Percentiles rank a stretch among this genome's conserved stretches.
Conservation (phyloP, 2,329 filamentous ascomycete species). For the Scedosporium boydii region DNA sequence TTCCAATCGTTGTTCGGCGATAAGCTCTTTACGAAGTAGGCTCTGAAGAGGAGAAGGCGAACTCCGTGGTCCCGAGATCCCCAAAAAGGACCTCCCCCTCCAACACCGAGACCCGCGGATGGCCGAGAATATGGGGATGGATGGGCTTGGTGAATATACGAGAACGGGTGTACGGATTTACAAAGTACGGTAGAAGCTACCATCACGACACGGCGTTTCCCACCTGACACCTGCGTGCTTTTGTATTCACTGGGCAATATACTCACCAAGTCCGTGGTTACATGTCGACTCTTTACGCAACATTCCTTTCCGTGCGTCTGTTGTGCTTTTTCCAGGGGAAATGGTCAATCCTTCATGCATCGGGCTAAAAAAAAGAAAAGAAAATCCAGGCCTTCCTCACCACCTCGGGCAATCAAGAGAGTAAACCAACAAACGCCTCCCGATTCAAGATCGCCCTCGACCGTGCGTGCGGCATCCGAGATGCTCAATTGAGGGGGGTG, state of each 20-base stretch:
- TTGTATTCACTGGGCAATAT: too few relatives aligned
- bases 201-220: neutral
- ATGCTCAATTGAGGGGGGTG: neutral
- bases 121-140: neutral
- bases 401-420: neutral
- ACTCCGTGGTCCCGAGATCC: neutral
- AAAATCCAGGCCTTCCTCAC: too few relatives aligned
- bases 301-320: too few relatives aligned
- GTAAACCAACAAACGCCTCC: neutral
- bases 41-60: neutral
- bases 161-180: too few relatives aligned
- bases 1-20: neutral
- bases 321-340: neutral
- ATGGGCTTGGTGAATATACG: too few relatives aligned
- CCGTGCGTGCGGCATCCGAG: neutral
- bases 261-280: too few relatives aligned
- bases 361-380: neutral
- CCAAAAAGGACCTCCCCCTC: neutral
- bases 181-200: neutral
- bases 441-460: neutral
- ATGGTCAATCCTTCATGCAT: neutral
- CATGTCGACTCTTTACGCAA: too few relatives aligned
- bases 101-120: neutral
- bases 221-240: too few relatives aligned
- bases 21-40: neutral